Percentiles rank a stretch among this genome's conserved stretches.
Conservation (phyloP, 1,139 yeast genomes). For the Taphrina sp. region DNA sequence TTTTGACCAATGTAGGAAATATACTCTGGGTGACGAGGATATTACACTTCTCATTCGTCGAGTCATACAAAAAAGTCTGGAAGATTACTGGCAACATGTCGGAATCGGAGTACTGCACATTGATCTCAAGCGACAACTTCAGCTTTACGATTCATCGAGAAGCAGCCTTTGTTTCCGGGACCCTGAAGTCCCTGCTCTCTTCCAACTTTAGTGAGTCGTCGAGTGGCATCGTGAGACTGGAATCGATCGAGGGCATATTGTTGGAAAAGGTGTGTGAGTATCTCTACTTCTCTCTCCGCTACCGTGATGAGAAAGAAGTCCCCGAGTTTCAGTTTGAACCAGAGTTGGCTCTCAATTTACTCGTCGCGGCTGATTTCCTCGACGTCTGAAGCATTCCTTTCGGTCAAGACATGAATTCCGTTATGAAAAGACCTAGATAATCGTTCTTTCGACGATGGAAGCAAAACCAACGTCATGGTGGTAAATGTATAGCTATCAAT, state of each 20-base stretch:
- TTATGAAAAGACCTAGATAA: too few species aligned
- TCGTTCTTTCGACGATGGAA: too few species aligned
- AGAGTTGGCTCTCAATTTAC: slow-evolving; percentile 82
- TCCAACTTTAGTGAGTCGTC: slow-evolving; percentile 34
- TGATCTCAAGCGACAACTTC: slow-evolving; percentile 73
- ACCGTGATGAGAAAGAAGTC: slow-evolving; percentile 51
- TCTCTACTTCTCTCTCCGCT: slow-evolving; percentile 70
- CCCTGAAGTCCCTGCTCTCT: slow-evolving; percentile 64
- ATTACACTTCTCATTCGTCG: too few species aligned
- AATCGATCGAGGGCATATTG: slow-evolving; percentile 42
- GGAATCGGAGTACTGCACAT: slow-evolving; percentile 53
- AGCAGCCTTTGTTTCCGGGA: slow-evolving; percentile 78
- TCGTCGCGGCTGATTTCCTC: slow-evolving; percentile 87
- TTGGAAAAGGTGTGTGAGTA: slow-evolving; percentile 84
- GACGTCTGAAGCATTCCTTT: slow-evolving; percentile 49
- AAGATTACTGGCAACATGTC: too few species aligned
- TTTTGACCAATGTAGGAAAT: too few species aligned
- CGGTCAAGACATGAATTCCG: too few species aligned
- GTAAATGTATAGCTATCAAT: too few species aligned
- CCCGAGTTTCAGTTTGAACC: slow-evolving; percentile 92
- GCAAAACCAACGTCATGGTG: too few species aligned
- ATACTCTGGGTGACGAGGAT: too few species aligned
- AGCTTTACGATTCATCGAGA: slow-evolving; percentile 65
- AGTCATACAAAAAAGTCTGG: too few species aligned
- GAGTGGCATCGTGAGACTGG: slow-evolving; percentile 34